Conservation (phyloP, 2,329 filamentous ascomycete genomes). For the Lasiodiplodia sp. region DNA sequence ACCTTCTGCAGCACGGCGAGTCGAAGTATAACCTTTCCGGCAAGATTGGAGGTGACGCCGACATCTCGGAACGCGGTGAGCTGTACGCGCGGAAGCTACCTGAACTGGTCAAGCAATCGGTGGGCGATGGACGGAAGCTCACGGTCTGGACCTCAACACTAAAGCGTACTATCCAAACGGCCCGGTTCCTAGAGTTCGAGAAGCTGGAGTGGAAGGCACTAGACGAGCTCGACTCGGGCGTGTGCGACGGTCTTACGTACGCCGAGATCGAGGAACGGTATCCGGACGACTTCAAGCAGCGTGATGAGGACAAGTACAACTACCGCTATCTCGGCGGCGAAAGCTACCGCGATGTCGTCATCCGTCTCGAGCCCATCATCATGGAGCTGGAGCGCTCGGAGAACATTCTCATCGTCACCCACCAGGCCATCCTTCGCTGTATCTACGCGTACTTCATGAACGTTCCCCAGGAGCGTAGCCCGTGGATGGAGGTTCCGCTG, state of each 20-base stretch:
- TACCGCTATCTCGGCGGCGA: slow-evolving; percentile 98
- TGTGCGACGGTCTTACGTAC: slow-evolving; percentile 96
- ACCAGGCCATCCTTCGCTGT: slow-evolving; percentile 94
- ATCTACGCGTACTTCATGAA: slow-evolving; percentile 99
- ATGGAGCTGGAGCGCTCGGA: slow-evolving; percentile 98
- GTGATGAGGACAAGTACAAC: slow-evolving; percentile 99
- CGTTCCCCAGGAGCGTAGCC: slow-evolving; percentile 87
- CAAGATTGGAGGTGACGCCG: slow-evolving; percentile 90
- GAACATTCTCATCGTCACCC: slow-evolving; percentile 97
- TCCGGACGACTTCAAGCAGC: slow-evolving; percentile 92
- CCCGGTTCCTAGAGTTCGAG: slow-evolving; percentile 87
- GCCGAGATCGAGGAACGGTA: slow-evolving; percentile 90
- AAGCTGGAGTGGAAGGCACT: slow-evolving; percentile 99
- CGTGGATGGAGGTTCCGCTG: slow-evolving; percentile 98
- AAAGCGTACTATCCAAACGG: slow-evolving; percentile 88
- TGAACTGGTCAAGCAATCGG: slow-evolving; percentile 82
- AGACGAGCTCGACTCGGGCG: slow-evolving; percentile 94
- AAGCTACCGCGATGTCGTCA: slow-evolving; percentile 95
- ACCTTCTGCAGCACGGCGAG: slow-evolving; percentile 80
- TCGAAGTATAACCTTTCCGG: slow-evolving; percentile 90
- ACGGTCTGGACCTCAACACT: slow-evolving; percentile 80
- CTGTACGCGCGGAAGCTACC: slow-evolving; percentile 87
- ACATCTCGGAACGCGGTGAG: slow-evolving; percentile 84
- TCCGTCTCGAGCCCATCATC: slow-evolving; percentile 97
- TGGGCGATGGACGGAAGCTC: slow-evolving; percentile 74